These are phyloP conservation scores for Aquanectria penicillioides DNA, from an alignment of 2,329 filamentous ascomycete species.

Conservation along the genomic window DNA sequence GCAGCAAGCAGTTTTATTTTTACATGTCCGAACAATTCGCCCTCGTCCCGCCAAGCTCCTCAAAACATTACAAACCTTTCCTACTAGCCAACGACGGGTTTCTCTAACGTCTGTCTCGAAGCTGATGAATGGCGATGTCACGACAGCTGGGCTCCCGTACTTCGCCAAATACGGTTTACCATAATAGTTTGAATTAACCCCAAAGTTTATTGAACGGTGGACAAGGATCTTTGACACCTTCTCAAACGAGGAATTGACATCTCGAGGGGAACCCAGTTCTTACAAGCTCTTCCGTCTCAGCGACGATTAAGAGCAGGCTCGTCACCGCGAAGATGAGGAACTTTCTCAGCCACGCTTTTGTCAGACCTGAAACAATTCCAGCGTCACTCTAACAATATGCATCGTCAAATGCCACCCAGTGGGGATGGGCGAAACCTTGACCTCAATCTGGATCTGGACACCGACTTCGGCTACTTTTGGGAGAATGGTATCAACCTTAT, in stretches of 20 bases:
- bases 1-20: constrained; percentile 15
- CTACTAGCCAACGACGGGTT: too few relatives aligned
- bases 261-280: neutral
- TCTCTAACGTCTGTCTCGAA: neutral
- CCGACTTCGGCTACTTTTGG: neutral
- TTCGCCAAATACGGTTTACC: neutral
- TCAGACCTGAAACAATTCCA: too few relatives aligned
- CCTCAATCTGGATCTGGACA: too few relatives aligned
- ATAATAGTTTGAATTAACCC: neutral
- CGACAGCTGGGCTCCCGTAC: neutral
- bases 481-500: neutral
- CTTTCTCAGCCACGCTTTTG: too few relatives aligned
- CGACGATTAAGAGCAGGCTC: too few relatives aligned
- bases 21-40: neutral
- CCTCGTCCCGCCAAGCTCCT: neutral
- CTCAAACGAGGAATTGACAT: neutral
- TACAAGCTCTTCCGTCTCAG: too few relatives aligned
- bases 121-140: neutral
- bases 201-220: neutral
- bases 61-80: too few relatives aligned
- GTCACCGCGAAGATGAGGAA: too few relatives aligned
- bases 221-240: neutral
- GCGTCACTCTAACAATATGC: too few relatives aligned
- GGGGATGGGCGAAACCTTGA: too few relatives aligned
- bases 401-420: too few relatives aligned